These are phyloP conservation scores for Hirsutella thompsonii DNA, from an alignment of 2,329 filamentous ascomycete genomes.

Conservation along the genomic window DNA sequence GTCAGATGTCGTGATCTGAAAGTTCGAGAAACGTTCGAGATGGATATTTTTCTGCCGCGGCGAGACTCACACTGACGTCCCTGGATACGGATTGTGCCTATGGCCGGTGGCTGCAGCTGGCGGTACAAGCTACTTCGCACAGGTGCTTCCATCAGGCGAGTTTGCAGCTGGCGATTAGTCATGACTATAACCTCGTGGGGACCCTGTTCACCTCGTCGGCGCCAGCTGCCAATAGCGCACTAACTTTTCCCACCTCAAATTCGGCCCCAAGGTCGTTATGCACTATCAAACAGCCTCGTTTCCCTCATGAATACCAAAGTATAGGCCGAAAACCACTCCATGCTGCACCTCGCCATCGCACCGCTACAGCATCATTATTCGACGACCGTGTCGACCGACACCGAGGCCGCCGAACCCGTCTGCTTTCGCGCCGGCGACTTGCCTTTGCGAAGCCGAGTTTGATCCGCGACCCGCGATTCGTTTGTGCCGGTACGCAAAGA, in stretches of 20 bases:
- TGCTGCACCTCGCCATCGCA: background rate
- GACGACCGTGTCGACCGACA: conserved; percentile 1
- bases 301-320: background rate
- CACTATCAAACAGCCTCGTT: conserved; percentile 2
- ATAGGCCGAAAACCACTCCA: conserved; percentile 3
- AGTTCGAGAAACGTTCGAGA: no score
- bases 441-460: background rate
- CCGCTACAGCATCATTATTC: conserved; percentile 1
- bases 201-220: background rate
- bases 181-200: background rate
- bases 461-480: background rate
- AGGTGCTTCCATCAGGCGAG: background rate
- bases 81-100: no score
- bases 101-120: no score
- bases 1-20: no score
- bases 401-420: background rate
- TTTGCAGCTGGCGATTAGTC: background rate
- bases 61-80: no score
- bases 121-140: background rate
- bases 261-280: background rate
- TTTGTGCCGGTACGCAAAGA: background rate
- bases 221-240: conserved; percentile 1
- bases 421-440: background rate
- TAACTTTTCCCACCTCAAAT: background rate
- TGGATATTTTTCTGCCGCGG: no score